Conservation (phyloP, 2,329 filamentous ascomycete species). For the Sphaerostilbella broomeana region DNA sequence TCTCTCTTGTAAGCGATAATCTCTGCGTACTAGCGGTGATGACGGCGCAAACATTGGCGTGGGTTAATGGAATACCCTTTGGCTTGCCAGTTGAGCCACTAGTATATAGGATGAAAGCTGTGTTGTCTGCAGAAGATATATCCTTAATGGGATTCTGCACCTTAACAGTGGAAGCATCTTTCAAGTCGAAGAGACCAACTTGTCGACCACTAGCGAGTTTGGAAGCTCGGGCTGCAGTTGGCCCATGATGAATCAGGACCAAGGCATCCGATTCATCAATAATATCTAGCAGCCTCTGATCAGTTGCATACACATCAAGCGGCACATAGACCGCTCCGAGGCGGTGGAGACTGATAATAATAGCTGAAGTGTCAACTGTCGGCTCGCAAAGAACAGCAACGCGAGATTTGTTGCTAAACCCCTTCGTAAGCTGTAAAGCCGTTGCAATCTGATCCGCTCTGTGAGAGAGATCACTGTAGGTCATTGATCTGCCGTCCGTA, state of each 20-base stretch:
- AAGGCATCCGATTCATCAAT: background rate
- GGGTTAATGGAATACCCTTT: background rate
- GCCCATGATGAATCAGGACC: background rate
- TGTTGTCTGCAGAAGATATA: background rate
- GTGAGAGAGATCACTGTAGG: too few relatives aligned
- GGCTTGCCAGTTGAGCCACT: slow-evolving; percentile 1
- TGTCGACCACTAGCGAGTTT: too few relatives aligned
- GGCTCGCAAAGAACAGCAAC: slow-evolving; percentile 30
- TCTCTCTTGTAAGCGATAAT: background rate
- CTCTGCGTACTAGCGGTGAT: background rate
- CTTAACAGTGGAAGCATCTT: too few relatives aligned
- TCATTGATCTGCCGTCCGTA: too few relatives aligned
- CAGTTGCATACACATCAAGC: slow-evolving; percentile 28
- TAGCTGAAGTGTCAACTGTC: slow-evolving; percentile 26
- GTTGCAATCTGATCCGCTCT: too few relatives aligned
- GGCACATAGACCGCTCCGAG: slow-evolving; percentile 34
- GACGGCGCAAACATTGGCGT: background rate
- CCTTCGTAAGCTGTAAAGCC: too few relatives aligned
- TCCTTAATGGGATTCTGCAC: too few relatives aligned
- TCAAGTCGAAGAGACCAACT: too few relatives aligned
- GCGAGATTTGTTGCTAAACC: too few relatives aligned
- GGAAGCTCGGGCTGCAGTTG: background rate
- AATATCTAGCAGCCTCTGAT: background rate
- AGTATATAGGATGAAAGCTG: background rate
- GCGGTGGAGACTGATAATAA: slow-evolving; percentile 34